Percentiles rank a stretch among this genome's conserved stretches.
phyloP scores from a whole-genome alignment of 495 filamentous ascomycete genomes.

The Penicillium argentinense region DNA sequence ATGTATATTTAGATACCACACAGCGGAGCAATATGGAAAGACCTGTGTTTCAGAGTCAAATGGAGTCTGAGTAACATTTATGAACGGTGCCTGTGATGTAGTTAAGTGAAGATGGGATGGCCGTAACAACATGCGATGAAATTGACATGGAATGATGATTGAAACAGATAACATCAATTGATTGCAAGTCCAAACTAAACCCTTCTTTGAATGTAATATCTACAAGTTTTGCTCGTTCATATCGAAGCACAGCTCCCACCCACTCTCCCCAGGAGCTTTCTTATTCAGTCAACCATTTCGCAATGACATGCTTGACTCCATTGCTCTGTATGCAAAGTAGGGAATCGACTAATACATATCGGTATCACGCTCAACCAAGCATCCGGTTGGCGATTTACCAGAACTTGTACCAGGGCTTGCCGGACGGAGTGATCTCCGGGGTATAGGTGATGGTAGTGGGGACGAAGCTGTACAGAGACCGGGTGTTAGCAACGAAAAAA shows the following conservation, averaged over 20 bases:
- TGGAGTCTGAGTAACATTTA: too few relatives aligned
- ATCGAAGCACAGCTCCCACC: conserved; percentile 11
- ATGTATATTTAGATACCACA: not conserved
- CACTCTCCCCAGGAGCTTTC: conserved; percentile 3
- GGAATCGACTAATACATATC: too few relatives aligned
- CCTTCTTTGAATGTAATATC: conserved; percentile 37
- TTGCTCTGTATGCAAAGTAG: conserved; percentile 6
- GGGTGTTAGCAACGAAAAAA: conserved; percentile 6
- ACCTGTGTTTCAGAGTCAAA: too few relatives aligned
- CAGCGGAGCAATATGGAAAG: too few relatives aligned
- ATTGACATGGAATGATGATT: conserved; percentile 6
- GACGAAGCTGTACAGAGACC: conserved; percentile 35
- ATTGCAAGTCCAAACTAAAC: conserved; percentile 36
- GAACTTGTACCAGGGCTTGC: conserved; percentile 6
- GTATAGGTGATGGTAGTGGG: conserved; percentile 49
- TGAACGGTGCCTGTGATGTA: too few relatives aligned
- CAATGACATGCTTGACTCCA: conserved; percentile 12
- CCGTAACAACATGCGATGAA: too few relatives aligned
- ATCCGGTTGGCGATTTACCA: conserved; percentile 2
- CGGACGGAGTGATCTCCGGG: conserved; percentile 15
- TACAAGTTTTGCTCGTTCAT: conserved; percentile 31
- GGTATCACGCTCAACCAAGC: too few relatives aligned
- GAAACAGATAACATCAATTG: conserved; percentile 19
- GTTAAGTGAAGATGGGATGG: too few relatives aligned
- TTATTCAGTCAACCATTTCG: not conserved